Evolutionary conservation across 345 rosid species (phyloP), one percentile per base, ranked within the genome.

Genomic region (Leavenworthia alabamica): DNA sequence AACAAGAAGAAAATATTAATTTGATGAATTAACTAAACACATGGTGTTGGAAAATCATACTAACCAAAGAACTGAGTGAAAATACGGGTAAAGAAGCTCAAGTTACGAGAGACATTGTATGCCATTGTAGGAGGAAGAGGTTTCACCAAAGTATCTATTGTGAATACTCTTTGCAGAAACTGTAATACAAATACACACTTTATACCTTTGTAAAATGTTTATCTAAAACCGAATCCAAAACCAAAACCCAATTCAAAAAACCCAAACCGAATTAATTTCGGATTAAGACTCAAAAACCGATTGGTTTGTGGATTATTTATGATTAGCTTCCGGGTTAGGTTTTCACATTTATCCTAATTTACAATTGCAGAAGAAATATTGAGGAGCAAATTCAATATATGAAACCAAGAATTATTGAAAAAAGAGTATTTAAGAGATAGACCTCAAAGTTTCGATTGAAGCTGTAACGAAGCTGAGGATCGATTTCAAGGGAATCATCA

Each of bases 41-140:
- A 9, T 33, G 8, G 13, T 13, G 31, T 14, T 42, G 13, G 44
- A 36, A 57, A 26, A 14, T 33, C 26, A 40, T 58, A 70, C 90
- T 69, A 68, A 92, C 98, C 96, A 66, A 89, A 92, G 80, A 92
- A 92, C 79, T 92, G 98, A 4, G 98, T 92, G 77, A 92, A 92
- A 73, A 92, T 92, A 62, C 98, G 90, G 0, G 85, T 83, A 80
- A 92, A 89, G 85, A 92, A 92, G 83, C 82, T 82, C 85, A 92
- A 80, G 78, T 89, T 92, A 52, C 96, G 90, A 44, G 98, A 86
- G 55, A 74, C 90, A 7, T 85, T 92, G 75, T 81, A 89, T 4
- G 89, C 95, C 93, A 86, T 78, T 19, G 86, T 60, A 49, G 93
- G 96, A 47, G 98, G 98, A 75, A 92, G 96, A 61, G 96, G 98